A percentile compares a stretch with the other conserved stretches of the same genome.
These are phyloP conservation scores for Cystobasidium pallidum DNA, from an alignment of 1,284 basidiomycete genomes.

Conservation along the genomic window DNA sequence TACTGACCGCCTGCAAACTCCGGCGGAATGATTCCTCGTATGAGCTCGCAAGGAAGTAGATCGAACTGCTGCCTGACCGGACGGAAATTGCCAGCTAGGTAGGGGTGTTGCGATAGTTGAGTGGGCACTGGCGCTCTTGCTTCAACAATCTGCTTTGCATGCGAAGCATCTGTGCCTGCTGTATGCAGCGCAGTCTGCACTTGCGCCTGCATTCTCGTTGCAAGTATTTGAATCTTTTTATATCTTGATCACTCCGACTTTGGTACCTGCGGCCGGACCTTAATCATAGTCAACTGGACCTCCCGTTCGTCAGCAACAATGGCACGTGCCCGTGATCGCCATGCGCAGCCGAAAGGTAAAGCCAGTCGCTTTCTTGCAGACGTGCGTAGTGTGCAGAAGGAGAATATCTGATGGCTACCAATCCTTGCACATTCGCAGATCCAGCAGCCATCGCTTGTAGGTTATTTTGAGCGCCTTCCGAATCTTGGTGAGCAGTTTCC, in stretches of 20 bases:
- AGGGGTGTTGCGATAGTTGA: constrained; percentile 52
- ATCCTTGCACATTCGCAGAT: background rate
- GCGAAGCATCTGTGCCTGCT: background rate
- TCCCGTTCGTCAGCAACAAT: no score
- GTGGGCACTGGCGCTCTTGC: background rate
- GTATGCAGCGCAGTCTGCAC: background rate
- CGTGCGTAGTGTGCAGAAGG: background rate
- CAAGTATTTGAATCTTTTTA: background rate
- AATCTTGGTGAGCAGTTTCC: background rate
- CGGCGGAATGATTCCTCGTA: constrained; percentile 52
- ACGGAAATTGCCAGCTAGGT: constrained; percentile 56
- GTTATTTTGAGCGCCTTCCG: background rate
- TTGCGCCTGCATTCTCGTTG: background rate
- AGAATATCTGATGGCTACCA: background rate
- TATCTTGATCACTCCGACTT: background rate
- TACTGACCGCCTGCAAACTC: constrained; percentile 57
- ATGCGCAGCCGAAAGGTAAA: no score
- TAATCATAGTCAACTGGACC: no score
- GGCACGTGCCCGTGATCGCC: no score
- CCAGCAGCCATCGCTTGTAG: background rate
- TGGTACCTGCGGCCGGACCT: background rate
- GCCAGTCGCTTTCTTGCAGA: no score
- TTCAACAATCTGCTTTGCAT: background rate
- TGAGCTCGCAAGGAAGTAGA: constrained; percentile 53
- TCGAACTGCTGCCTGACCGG: constrained; percentile 54